Evolutionary conservation across 805 yeast genomes (phyloP).

Genomic region (Candida suzukii): DNA sequence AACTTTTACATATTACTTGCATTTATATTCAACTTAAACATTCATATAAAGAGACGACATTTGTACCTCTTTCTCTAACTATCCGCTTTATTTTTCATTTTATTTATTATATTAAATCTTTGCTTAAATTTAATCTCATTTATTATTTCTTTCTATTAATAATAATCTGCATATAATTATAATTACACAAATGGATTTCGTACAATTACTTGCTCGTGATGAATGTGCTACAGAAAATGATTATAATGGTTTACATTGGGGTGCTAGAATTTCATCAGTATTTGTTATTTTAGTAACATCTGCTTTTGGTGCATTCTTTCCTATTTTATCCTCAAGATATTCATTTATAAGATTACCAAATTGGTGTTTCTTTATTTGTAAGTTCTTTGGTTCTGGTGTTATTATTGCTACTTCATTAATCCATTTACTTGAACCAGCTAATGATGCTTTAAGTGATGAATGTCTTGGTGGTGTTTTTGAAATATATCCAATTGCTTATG

Average conservation of each 20-base stretch:
- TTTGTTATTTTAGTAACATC: constrained; percentile 58
- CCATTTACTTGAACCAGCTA: constrained; percentile 66
- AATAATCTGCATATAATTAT: not conserved
- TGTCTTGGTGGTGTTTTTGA: constrained; percentile 59
- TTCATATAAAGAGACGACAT: not conserved
- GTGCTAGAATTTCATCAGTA: constrained; percentile 49
- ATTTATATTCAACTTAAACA: too few relatives aligned
- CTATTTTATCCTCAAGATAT: constrained; percentile 51
- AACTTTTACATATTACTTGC: not conserved
- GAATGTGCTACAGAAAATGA: constrained; percentile 12
- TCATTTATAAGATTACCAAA: constrained; percentile 53
- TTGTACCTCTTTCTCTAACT: not conserved
- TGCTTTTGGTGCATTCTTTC: constrained; percentile 53
- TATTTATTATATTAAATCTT: too few relatives aligned
- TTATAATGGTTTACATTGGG: constrained; percentile 25
- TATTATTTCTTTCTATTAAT: too few relatives aligned
- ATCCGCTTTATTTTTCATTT: too few relatives aligned
- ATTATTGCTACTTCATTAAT: constrained; percentile 77
- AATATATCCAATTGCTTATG: constrained; percentile 50
- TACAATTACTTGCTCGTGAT: constrained; percentile 4
- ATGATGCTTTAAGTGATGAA: constrained; percentile 43
- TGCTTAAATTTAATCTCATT: too few relatives aligned
- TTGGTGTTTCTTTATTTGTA: constrained; percentile 60
- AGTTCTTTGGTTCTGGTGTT: constrained; percentile 80
- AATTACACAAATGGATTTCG: not conserved